Conservation (phyloP, 306 rosid species). For the Arachis hypogaea region DNA sequence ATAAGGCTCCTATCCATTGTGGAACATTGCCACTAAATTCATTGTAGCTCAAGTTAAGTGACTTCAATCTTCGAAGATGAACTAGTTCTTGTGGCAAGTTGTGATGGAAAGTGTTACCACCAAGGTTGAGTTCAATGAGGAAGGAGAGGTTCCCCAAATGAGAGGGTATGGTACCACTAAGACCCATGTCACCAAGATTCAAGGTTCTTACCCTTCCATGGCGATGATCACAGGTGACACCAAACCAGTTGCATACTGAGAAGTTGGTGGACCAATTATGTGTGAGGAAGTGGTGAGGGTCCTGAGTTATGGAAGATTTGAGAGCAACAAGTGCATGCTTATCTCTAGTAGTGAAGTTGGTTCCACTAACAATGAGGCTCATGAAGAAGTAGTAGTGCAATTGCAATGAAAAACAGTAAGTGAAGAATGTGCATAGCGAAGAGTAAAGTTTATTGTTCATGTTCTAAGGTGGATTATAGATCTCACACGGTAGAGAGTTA, state of each 20-base stretch:
- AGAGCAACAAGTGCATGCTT: conserved; percentile 28
- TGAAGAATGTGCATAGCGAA: not conserved
- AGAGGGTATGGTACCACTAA: conserved; percentile 27
- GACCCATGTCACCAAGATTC: conserved; percentile 21
- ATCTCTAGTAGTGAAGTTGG: conserved; percentile 17
- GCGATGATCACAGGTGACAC: conserved; percentile 32
- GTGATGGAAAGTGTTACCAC: conserved; percentile 13
- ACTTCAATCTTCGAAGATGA: conserved; percentile 4
- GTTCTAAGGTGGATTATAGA: not conserved
- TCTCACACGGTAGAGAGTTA: not conserved
- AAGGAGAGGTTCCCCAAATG: conserved; percentile 36
- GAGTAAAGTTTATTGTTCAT: conserved; percentile 1
- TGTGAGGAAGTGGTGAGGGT: conserved; percentile 20
- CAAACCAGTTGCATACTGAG: conserved; percentile 34
- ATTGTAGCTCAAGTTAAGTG: conserved; percentile 20
- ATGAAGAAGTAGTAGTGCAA: conserved; percentile 15
- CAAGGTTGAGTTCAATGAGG: conserved; percentile 20
- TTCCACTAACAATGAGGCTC: not conserved
- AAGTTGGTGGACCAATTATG: conserved; percentile 30
- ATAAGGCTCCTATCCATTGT: conserved; percentile 27
- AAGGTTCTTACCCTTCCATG: conserved; percentile 9
- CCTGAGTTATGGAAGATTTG: conserved; percentile 2
- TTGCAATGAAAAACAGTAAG: not conserved
- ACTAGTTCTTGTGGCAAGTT: not conserved
- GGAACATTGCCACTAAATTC: conserved; percentile 28